Base-by-base conservation (phyloP, 768 basidiomycete genomes). In the Suillus subaureus region DNA sequence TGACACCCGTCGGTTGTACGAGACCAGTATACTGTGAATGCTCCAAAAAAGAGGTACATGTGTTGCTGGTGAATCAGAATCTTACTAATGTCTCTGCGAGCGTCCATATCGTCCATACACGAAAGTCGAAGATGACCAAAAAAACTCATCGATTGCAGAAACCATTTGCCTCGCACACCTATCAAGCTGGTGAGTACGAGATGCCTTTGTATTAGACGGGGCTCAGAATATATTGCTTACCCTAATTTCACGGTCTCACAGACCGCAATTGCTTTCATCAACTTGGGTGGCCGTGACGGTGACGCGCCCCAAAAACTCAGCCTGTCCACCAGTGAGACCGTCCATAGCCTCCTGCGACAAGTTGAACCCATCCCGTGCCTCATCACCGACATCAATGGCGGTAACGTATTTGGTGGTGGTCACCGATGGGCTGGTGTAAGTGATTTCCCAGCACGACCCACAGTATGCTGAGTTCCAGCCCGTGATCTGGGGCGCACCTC, bases 391-490 rank as follows among this genome's bases (percentile, higher is more conserved):
- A 69, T 90, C 87, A 28, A 91, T 77, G 1, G 83, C 88, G 1
- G 84, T 73, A 13, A 89, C 71, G 47, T 79, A 81, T 73, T 88
- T 78, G 62, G 71, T 81, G 64, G 66, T 80, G 26, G 70, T 70
- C 68, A 78, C 6, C 66, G 62, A 60, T 39, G 51, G 13, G 45
- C 76, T 74, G 43, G 79, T 78, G 74, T 81, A 89, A 6, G 83
- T 82, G 67, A 90, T 71, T 65, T 79, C 63, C 87, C 87, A 90
- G 75, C 89, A 90, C 31, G 82, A 81, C 2, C 87, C 87, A 69
- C 89, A 90, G 52, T 79, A 76, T 2, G 73, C 66, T 1, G 86
- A 88, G 71, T 85, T 80, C 75, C 77, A 89, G 33, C 81, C 83
- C 7, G 73, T 74, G 64, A 90, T 78, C 43, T 81, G 85, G 18